Base-by-base conservation (phyloP, 108 stramenopile genomes). In the Fistulifera pelliculosa region DNA sequence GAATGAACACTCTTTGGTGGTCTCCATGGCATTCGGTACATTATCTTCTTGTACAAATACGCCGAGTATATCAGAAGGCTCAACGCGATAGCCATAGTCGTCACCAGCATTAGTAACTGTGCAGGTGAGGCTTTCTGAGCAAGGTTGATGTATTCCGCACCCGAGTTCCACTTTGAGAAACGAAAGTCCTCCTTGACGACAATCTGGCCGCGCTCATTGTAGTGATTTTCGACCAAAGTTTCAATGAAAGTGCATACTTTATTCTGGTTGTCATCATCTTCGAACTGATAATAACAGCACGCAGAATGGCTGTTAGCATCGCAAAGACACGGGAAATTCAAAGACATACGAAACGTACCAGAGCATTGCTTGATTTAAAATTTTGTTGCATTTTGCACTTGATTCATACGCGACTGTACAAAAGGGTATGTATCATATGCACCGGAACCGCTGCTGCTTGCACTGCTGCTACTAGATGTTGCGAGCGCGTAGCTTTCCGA, bases 341-440 rank as follows among this genome's bases (percentile, higher is more conserved):
- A n/a, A n/a, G 42, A 52, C 41, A 16, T 50, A 35, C 3, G 31
- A 35, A 35, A 35, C 31, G 6, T 35, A 35, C 31, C 31, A 35
- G 31, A 6, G 31, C 31, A 35, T 35, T 35, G 63, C 69, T 35
- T 35, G 31, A 35, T 35, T 35, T 35, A 65, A 77, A 69, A 57
- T 83, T 76, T 65, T 56, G 65, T 92, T 81, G 64, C 90, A 92
- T 40, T 85, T 87, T 12, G 78, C 82, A 41, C 68, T 56, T 2
- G 41, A 27, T 17, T 75, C 73, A 52, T 90, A 90, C 4, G 85
- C 69, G 17, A 52, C 56, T 8, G 60, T 68, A 57, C 88, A 90
- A 18, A 47, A 27, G 76, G 64, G 27, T 70, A 77, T n/a, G 80
- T 49, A 3, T 28, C 38, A 19, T 51, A 27, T 17, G 54, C 47